These are phyloP conservation scores for Podaxis sp. DNA, from an alignment of 768 basidiomycete genomes.

Conservation along the genomic window DNA sequence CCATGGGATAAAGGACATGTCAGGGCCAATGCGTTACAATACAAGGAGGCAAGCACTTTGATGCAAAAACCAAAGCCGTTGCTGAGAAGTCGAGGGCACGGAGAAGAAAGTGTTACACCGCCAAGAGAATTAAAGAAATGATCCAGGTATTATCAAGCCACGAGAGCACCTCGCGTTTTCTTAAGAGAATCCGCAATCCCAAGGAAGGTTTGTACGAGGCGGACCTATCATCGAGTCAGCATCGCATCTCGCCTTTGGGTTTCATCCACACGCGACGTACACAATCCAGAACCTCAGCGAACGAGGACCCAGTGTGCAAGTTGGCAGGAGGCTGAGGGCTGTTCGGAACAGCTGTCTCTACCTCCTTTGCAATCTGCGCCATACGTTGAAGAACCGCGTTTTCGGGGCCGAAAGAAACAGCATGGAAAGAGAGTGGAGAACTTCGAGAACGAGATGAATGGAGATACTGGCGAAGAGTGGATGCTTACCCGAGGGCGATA, in stretches of 20 bases:
- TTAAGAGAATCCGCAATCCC: constrained; percentile 57
- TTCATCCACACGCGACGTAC: constrained; percentile 29
- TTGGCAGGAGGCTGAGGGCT: constrained; percentile 7
- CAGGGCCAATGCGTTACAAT: no score
- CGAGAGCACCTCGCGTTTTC: constrained; percentile 52
- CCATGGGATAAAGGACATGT: no score
- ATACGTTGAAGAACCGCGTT: constrained; percentile 41
- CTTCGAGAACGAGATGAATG: no score
- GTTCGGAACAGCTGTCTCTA: constrained; percentile 41
- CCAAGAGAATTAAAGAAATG: no score
- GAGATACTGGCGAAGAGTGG: constrained; percentile 29
- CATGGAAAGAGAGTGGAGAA: constrained; percentile 53
- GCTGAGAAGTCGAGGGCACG: no score
- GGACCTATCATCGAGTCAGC: constrained; percentile 35
- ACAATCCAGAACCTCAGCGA: constrained; percentile 49
- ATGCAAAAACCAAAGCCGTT: no score
- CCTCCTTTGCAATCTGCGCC: constrained; percentile 48
- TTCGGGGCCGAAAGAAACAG: constrained; percentile 52
- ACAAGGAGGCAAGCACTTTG: no score
- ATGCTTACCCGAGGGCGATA: no score
- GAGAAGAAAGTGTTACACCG: no score
- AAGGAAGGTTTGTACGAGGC: constrained; percentile 57
- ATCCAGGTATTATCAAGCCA: constrained; percentile 23
- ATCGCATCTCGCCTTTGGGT: not conserved
- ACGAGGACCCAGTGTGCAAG: constrained; percentile 40